Base-by-base conservation (phyloP, 495 filamentous ascomycete genomes). In the Penicillium coffeae region DNA sequence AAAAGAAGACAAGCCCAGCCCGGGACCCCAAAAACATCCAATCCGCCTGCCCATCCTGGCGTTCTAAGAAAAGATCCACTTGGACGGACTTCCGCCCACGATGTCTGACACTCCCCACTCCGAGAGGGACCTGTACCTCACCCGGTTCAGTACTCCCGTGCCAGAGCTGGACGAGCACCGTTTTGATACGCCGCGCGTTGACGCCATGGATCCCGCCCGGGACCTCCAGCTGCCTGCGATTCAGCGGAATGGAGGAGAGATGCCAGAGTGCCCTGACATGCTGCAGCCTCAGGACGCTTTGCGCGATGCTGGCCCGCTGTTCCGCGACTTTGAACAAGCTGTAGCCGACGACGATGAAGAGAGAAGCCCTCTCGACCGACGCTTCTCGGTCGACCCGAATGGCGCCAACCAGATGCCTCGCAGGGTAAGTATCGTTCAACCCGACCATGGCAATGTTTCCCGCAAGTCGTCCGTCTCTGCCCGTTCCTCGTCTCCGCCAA, bases 131-230 rank as follows among this genome's bases (percentile, higher is more conserved):
- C 58, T 67, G 59, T 73, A 63, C 50, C 70, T 78, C 44, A 82
- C 80, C 45, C 67, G 81, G 54, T 82, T 78, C 71, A 87, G 85
- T 63, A 89, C 87, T 37, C 89, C 92, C 2, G 87, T 90, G 18
- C 85, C 87, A 42, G 89, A 95, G 59, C 75, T 97, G 9, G 93
- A 98, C 64, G 93, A 97, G 61, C 90, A 97, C 70, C 88, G 90
- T 38, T 78, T 86, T 61, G 68, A 83, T 20, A 81, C 87, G 14
- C 83, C 86, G 21, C 77, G 81, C 42, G 80, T 65, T 60, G 85
- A 77, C 47, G 63, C 62, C n/a, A 63, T 52, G 15, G 66, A 68
- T 53, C 41, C 54, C 19, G 51, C 68, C 25, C 67, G 65, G 21
- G 69, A 65, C 2, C 69, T 73, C 48, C 73, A 71, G 39, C 57